These are phyloP conservation scores for Oleoguttula mirabilis DNA, from an alignment of 495 filamentous ascomycete species.

Conservation along the genomic window DNA sequence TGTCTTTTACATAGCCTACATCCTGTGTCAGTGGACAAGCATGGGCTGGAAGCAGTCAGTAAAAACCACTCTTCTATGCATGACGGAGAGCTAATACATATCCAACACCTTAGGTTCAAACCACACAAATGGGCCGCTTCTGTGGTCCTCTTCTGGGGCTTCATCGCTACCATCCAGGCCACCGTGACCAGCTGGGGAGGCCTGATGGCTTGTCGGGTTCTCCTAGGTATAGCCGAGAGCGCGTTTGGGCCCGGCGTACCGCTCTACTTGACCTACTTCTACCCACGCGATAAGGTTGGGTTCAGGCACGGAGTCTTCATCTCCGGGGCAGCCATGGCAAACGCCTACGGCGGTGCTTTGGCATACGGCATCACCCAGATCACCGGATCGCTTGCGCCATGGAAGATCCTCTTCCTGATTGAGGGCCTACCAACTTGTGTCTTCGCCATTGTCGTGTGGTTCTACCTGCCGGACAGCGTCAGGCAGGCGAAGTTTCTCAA, in stretches of 20 bases:
- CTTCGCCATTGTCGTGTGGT: conserved; percentile 54
- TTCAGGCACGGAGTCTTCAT: conserved; percentile 66
- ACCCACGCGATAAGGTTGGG: conserved; percentile 64
- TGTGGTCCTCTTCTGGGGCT: conserved; percentile 26
- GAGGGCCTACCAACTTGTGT: conserved; percentile 65
- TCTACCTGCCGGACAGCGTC: conserved; percentile 60
- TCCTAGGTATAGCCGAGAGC: conserved; percentile 38
- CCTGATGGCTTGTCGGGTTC: conserved; percentile 40
- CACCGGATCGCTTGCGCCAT: conserved; percentile 52
- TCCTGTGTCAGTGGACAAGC: conserved; percentile 25
- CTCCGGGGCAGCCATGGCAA: conserved; percentile 67
- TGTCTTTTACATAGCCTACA: conserved; percentile 28
- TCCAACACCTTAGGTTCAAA: too few species aligned
- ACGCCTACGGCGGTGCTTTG: conserved; percentile 69
- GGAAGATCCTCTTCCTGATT: conserved; percentile 72
- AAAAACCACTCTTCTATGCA: too few species aligned
- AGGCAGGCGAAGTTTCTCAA: conserved; percentile 57
- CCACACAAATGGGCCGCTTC: conserved; percentile 24
- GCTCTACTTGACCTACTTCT: conserved; percentile 67
- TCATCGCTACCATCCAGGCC: conserved; percentile 25
- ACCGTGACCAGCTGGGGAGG: conserved; percentile 18
- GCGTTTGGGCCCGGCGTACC: conserved; percentile 34
- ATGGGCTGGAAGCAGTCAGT: conserved; percentile 29
- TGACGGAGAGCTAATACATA: too few species aligned
- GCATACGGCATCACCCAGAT: conserved; percentile 74